Evolutionary conservation across 202 grass and related monocot species (phyloP), one percentile per base, ranked within the genome.

Genomic region (Elaeis oleifera): DNA sequence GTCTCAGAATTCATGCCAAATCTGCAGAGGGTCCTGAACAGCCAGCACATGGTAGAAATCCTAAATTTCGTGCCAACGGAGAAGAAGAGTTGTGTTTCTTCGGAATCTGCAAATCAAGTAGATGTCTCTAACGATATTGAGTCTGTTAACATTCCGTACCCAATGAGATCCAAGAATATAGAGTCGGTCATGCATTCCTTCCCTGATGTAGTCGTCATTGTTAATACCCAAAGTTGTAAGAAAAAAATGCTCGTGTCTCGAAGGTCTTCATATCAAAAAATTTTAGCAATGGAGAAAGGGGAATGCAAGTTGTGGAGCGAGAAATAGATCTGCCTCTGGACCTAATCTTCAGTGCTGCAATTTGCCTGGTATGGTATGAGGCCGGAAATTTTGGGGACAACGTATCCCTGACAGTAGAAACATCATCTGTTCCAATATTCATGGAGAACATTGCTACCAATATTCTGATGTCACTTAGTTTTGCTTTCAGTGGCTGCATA

Each of bases 401-500:
- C 15, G 78, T 79, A 68, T 67, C 71, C 56, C 71, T 51, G 28
- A 51, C 16, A 60, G 63, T 72, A 59, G 67, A 62, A 23, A 57
- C 61, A 23, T 63, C 71, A 78, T 85, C 78, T 64, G 66, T 86
- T 65, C 44, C 69, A 59, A 70, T 57, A 66, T 86, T 77, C 68
- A 64, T 81, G 53, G 82, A 97, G 71, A 85, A 81, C 69, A 89
- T 97, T 65, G 82, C 82, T 16, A 89, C 88, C 11, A 79, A 85
- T 64, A 76, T 84, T 80, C 74, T 97, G 53, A 91, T 97, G 82
- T 81, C 92, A 54, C 72, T 97, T 74, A 97, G 92, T 79, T 97
- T 83, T 81, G 79, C 68, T 76, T 97, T 97, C 82, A 77, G 61
- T 80, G 71, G 74, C 69, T 97, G 92, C 83, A 79, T 97, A 63